A percentile compares a stretch with the other conserved stretches of the same genome.
Conservation (phyloP, 768 basidiomycete species). For the Lactarius tabidus region DNA sequence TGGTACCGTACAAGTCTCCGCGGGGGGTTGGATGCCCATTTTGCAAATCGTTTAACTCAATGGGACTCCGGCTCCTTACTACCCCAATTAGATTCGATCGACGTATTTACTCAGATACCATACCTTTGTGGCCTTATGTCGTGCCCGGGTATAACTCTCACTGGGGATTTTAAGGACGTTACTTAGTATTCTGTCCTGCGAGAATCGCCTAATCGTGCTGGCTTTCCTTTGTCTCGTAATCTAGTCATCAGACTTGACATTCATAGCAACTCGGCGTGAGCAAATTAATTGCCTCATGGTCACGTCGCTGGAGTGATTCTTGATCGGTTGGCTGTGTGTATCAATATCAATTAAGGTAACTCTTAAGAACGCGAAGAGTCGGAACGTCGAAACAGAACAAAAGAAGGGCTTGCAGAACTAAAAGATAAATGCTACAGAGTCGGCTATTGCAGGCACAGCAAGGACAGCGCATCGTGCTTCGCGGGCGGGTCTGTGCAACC, state of each 20-base stretch:
- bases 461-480: slow-evolving; percentile 25
- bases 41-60: slow-evolving; percentile 7
- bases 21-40: slow-evolving; percentile 24
- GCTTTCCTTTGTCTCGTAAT: not conserved
- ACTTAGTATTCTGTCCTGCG: not conserved
- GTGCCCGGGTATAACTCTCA: not conserved
- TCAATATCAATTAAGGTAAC: not conserved
- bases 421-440: not conserved
- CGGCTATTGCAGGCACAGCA: slow-evolving; percentile 25
- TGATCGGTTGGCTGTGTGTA: not conserved
- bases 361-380: not conserved
- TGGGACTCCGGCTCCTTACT: not conserved
- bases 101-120: slow-evolving; percentile 1
- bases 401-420: not conserved
- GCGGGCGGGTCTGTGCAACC: slow-evolving; percentile 24
- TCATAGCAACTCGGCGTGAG: not conserved
- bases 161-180: not conserved
- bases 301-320: not conserved
- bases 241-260: not conserved
- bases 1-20: slow-evolving; percentile 21
- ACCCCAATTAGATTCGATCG: slow-evolving; percentile 1
- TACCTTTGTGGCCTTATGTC: slow-evolving; percentile 10
- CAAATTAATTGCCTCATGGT: not conserved
- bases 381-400: not conserved
- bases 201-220: not conserved